Conservation (phyloP, 2,329 filamentous ascomycete species). For the Aspergillus thermomutatus region DNA sequence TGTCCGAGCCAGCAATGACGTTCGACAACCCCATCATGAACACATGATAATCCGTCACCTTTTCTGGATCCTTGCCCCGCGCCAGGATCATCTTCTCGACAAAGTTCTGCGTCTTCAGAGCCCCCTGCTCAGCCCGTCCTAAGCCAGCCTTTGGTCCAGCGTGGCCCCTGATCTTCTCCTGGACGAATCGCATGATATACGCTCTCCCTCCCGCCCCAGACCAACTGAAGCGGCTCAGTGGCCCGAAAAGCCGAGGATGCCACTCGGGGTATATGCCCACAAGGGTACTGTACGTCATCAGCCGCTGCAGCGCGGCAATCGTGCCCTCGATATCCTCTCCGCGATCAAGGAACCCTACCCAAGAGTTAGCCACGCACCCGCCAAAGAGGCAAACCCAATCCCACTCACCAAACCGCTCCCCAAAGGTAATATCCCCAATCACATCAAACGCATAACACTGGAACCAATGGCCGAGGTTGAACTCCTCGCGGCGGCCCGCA, state of each 20-base stretch:
- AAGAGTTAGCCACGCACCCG: not conserved
- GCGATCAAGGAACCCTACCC: conserved; percentile 41
- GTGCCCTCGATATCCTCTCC: conserved; percentile 46
- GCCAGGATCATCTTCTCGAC: conserved; percentile 43
- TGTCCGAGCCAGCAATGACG: conserved; percentile 39
- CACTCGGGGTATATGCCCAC: conserved; percentile 43
- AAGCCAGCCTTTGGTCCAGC: conserved; percentile 16
- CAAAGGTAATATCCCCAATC: conserved; percentile 50
- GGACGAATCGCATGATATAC: conserved; percentile 32
- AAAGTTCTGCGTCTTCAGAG: conserved; percentile 33
- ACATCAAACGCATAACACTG: conserved; percentile 41
- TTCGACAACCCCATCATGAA: conserved; percentile 38
- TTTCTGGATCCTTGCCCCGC: conserved; percentile 42
- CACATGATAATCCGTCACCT: conserved; percentile 39
- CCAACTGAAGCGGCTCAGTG: conserved; percentile 26
- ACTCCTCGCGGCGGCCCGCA: conserved; percentile 18
- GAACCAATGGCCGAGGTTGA: conserved; percentile 42
- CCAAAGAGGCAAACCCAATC: no score
- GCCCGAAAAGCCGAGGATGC: conserved; percentile 34
- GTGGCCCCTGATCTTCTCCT: conserved; percentile 28
- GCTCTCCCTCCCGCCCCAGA: conserved; percentile 30
- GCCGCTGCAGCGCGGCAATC: conserved; percentile 38
- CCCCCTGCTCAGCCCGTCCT: not conserved
- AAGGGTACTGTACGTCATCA: conserved; percentile 37
- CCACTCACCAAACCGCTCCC: conserved; percentile 27